Evolutionary conservation across 139 green algal genomes (phyloP), one percentile per base, ranked within the genome.

Genomic region (Diplosphaera chodatii): DNA sequence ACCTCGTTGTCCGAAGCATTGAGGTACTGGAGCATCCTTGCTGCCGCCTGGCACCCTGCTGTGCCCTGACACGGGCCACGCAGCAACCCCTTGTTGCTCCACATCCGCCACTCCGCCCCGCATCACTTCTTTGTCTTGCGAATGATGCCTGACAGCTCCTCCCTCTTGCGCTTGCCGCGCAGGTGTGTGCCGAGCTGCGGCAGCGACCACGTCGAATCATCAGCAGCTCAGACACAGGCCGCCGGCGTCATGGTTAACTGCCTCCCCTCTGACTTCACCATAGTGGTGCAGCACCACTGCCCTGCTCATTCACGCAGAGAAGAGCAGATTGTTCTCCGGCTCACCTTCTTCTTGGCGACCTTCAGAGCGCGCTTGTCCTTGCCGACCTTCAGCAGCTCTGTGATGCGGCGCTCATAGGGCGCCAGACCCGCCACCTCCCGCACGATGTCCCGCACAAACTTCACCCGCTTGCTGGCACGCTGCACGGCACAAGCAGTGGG

Each of bases 311-410:
- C n/a, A n/a, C n/a, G n/a, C n/a, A n/a, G n/a, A n/a, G n/a, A n/a
- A n/a, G n/a, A n/a, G n/a, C n/a, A n/a, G n/a, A n/a, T 48, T 48
- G 37, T 48, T 6, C 37, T 48, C 37, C 66, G 77, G 4, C 80
- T 70, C 66, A 97, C 87, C 90, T 98, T 98, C 74, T 83, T 83
- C 87, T 98, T 98, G 67, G 89, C 89, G 10, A 98, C 80, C 89
- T 98, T 98, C 40, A 98, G 88, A 0, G 93, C 93, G 66, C 93
- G 90, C 87, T 97, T 98, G 80, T 98, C 93, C 79, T 91, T 92
- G 80, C 93, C 93, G 21, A 86, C 79, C 89, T 98, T 98, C 34
- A 98, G 85, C 77, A 98, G 80, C 86, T 98, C 93, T 69, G 88
- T 86, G 21, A 97, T 82, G 33, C 93, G 90, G 85, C 89, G 94